A percentile compares a stretch with the other conserved stretches of the same genome.
phyloP scores from a whole-genome alignment of 371 early-diverging fungal genomes.

The Mortierella sp. region DNA sequence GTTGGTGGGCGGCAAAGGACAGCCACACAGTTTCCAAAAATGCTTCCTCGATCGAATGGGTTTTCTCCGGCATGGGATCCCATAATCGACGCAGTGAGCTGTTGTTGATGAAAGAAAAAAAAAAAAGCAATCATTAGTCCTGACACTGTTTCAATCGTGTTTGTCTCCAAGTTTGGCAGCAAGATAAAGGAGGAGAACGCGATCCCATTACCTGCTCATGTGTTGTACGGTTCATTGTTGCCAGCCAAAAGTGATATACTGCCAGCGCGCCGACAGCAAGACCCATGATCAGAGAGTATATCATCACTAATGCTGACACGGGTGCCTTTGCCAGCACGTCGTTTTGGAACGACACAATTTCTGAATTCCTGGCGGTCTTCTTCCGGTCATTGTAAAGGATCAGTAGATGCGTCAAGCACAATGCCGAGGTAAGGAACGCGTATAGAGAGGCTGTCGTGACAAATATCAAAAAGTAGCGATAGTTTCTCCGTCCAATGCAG shows the following conservation, averaged over 20 bases:
- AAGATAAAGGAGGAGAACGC: not conserved
- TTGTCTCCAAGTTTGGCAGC: too few relatives aligned
- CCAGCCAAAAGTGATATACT: conserved; percentile 79
- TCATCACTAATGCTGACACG: conserved; percentile 67
- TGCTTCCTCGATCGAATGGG: conserved; percentile 62
- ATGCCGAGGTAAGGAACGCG: conserved; percentile 68
- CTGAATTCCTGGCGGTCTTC: conserved; percentile 32
- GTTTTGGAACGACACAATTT: conserved; percentile 9
- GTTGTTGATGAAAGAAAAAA: conserved; percentile 1
- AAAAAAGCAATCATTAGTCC: not conserved
- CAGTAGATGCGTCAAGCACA: conserved; percentile 65
- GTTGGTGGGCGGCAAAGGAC: conserved; percentile 69
- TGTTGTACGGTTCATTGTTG: conserved; percentile 81
- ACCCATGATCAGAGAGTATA: conserved; percentile 71
- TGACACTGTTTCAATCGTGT: too few relatives aligned
- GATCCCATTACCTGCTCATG: conserved; percentile 78
- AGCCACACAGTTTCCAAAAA: conserved; percentile 61
- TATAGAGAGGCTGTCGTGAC: conserved; percentile 65
- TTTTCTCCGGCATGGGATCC: conserved; percentile 58
- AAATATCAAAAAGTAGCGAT: conserved; percentile 86
- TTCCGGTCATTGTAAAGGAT: conserved; percentile 54
- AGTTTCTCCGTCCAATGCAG: conserved; percentile 93
- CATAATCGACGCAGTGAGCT: conserved; percentile 62
- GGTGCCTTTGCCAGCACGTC: conserved; percentile 52
- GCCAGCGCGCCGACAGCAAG: conserved; percentile 77